Evolutionary conservation across 345 rosid species (phyloP), one percentile per base, ranked within the genome.

Genomic region (Salix viminalis): DNA sequence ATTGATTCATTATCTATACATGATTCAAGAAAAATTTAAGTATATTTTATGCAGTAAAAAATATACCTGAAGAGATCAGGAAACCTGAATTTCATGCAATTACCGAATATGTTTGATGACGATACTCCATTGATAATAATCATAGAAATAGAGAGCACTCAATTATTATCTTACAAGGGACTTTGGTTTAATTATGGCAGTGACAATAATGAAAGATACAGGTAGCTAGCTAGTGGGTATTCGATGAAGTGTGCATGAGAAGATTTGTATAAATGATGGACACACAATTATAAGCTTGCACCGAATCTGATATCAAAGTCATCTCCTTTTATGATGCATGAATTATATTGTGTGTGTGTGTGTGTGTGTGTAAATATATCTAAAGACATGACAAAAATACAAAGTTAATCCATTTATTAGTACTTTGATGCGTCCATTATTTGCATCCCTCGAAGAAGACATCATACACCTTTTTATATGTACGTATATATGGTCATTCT

Each of bases 231-330:
- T 67, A 65, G 26, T 60, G 78, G 76, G 77, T 80, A 9, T 58
- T 58, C 62, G 64, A 76, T 72, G 84, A 84, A 82, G 84, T 68
- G 78, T 82, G 85, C 70, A 79, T 76, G 75, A 72, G 79, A 86
- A 76, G 87, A 82, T 46, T 30, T 72, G 52, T 70, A n/a, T 73
- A 67, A 83, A 79, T 77, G 75, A 79, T 71, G 79, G 79, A 60
- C n/a, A n/a, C 42, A 64, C 66, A 13, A 46, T 39, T 61, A 42
- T 62, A 32, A 32, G 39, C 70, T 7, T 56, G 61, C 61, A 21
- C 23, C n/a, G 61, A 56, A 56, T 56, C 23, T 54, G 26, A 21
- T 19, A 21, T 54, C 24, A 30, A 65, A 65, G 4, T 23, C 24
- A 69, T 68, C 37, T 23, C 69, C 64, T 61, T 60, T 14, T 39